These are phyloP conservation scores for Psilocybe mexicana DNA, from an alignment of 1,284 basidiomycete genomes.

Conservation along the genomic window DNA sequence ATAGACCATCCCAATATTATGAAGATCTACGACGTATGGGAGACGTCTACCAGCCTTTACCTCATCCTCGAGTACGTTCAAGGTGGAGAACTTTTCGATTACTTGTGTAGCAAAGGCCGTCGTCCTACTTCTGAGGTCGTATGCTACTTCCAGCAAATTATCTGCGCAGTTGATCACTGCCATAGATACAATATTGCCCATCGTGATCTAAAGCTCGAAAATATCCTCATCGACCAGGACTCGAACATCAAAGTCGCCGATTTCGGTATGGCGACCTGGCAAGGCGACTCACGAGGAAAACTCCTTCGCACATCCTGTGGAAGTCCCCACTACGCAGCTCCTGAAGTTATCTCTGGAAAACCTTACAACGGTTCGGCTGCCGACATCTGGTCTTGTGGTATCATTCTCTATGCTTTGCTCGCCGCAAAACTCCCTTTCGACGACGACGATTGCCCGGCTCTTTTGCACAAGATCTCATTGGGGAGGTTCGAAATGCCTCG, in stretches of 20 bases:
- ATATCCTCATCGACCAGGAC: slow-evolving; percentile 83
- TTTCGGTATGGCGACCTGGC: slow-evolving; percentile 99
- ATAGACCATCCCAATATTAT: slow-evolving; percentile 97
- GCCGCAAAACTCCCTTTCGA: slow-evolving; percentile 95
- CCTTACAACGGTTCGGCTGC: slow-evolving; percentile 89
- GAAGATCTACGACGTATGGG: slow-evolving; percentile 97
- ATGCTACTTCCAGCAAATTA: slow-evolving; percentile 97
- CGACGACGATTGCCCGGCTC: slow-evolving; percentile 74
- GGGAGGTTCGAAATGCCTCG: slow-evolving; percentile 84
- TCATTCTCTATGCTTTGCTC: slow-evolving; percentile 92
- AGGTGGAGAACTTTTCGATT: slow-evolving; percentile 96
- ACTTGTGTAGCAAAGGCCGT: slow-evolving; percentile 85
- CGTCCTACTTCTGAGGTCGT: slow-evolving; percentile 82
- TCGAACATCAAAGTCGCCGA: slow-evolving; percentile 96
- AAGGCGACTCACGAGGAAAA: slow-evolving; percentile 50
- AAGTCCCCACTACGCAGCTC: slow-evolving; percentile 96
- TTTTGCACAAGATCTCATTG: slow-evolving; percentile 85
- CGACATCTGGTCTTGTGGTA: slow-evolving; percentile 98
- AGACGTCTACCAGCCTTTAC: slow-evolving; percentile 88
- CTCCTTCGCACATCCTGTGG: slow-evolving; percentile 93
- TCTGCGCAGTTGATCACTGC: slow-evolving; percentile 93
- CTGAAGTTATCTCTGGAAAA: slow-evolving; percentile 86
- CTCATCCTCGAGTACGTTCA: slow-evolving; percentile 97
- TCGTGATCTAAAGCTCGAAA: slow-evolving; percentile 97
- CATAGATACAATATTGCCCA: slow-evolving; percentile 98